phyloP scores from a whole-genome alignment of 2,329 filamentous ascomycete genomes.

The Alternaria longipes region DNA sequence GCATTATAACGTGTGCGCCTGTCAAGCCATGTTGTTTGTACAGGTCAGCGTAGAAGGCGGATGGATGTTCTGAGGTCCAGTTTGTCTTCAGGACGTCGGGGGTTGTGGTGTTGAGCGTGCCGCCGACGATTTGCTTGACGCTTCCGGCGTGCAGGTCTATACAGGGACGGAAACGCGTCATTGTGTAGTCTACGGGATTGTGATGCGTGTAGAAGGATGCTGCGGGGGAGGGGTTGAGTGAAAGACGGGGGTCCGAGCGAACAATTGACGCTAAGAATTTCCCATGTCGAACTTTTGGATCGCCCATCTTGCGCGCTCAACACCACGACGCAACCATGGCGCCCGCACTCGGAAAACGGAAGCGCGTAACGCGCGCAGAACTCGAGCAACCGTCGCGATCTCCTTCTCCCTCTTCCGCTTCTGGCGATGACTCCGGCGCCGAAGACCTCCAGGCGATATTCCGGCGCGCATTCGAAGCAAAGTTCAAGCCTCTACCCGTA shows the following conservation, averaged over 20 bases:
- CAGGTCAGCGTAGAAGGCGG: constrained; percentile 80
- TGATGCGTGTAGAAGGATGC: constrained; percentile 4
- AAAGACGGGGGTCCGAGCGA: constrained; percentile 34
- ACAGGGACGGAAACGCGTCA: constrained; percentile 95
- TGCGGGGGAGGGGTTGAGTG: constrained; percentile 29
- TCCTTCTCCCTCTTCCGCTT: constrained; percentile 38
- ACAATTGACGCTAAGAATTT: constrained; percentile 27
- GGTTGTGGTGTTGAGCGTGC: constrained; percentile 69
- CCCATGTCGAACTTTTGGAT: constrained; percentile 15
- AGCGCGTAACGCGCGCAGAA: constrained; percentile 51
- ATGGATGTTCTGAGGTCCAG: constrained; percentile 84
- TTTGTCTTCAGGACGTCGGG: constrained; percentile 77
- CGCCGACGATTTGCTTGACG: constrained; percentile 98
- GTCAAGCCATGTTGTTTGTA: constrained; percentile 78
- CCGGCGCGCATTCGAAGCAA: constrained; percentile 84
- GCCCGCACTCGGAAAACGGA: constrained; percentile 56
- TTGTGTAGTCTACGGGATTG: constrained; percentile 49
- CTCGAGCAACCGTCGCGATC: constrained; percentile 39
- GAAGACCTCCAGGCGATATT: constrained; percentile 78
- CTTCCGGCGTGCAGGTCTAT: constrained; percentile 98
- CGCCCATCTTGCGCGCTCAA: not conserved
- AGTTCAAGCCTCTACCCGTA: constrained; percentile 76
- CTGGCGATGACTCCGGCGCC: constrained; percentile 45
- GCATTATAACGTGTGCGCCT: constrained; percentile 95
- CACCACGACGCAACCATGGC: constrained; percentile 39